phyloP scores from a whole-genome alignment of 768 basidiomycete genomes.

The Butyriboletus loyo region DNA sequence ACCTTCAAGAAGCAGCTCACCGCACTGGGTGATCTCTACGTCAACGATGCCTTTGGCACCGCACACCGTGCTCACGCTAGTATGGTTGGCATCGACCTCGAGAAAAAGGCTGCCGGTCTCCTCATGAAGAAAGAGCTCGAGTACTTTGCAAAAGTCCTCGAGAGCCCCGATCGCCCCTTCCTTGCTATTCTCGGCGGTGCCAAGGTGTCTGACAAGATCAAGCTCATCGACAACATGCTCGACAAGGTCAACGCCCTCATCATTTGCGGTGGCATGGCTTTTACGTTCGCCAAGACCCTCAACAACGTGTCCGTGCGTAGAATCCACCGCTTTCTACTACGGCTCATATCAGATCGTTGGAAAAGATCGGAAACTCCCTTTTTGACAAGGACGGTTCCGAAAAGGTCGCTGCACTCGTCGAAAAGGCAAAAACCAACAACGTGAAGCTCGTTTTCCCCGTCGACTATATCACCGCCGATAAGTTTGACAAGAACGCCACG shows the following conservation, averaged over 20 bases:
- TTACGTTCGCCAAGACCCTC: constrained; percentile 97
- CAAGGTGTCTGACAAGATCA: constrained; percentile 99
- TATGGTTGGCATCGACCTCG: constrained; percentile 95
- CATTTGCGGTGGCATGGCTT: constrained; percentile 98
- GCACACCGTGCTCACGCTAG: constrained; percentile 98
- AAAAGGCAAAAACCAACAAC: constrained; percentile 88
- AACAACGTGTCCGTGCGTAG: constrained; percentile 65
- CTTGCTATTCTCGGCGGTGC: constrained; percentile 97
- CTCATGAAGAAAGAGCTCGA: constrained; percentile 99
- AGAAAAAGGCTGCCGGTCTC: constrained; percentile 91
- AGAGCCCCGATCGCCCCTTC: constrained; percentile 93
- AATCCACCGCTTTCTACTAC: background rate
- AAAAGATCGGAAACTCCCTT: constrained; percentile 86
- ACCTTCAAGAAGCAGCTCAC: constrained; percentile 88
- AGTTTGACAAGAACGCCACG: constrained; percentile 89
- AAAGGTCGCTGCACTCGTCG: constrained; percentile 79
- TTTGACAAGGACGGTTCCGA: constrained; percentile 87
- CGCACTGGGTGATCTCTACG: constrained; percentile 89
- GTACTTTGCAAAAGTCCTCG: constrained; percentile 96
- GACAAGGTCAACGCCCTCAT: constrained; percentile 98
- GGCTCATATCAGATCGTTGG: constrained; percentile 6
- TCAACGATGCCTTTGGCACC: constrained; percentile 99
- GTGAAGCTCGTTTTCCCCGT: constrained; percentile 95
- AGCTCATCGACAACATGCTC: constrained; percentile 97
- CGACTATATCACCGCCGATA: constrained; percentile 92